Evolutionary conservation across 108 stramenopile species (phyloP).

Genomic region (Discostella pseudostelligera): DNA sequence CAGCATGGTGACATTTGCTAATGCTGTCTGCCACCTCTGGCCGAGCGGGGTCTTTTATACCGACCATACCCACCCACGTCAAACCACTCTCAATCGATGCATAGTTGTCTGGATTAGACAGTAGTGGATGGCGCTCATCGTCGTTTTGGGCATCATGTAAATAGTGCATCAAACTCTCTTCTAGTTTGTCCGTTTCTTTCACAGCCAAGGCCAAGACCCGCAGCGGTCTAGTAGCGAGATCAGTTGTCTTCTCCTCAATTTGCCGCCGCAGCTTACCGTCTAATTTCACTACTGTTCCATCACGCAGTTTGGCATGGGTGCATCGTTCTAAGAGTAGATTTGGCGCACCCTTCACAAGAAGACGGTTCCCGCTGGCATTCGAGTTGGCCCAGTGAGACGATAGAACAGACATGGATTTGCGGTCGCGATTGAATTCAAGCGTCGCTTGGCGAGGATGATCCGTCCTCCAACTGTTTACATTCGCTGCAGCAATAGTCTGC

Average conservation of each 20-base stretch:
- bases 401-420: slow-evolving; percentile 82
- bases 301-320: slow-evolving; percentile 77
- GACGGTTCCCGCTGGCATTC: slow-evolving; percentile 56
- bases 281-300: slow-evolving; percentile 79
- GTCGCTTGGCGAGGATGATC: slow-evolving; percentile 78
- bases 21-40: slow-evolving; percentile 97
- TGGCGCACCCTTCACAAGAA: slow-evolving; percentile 97
- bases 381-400: slow-evolving; percentile 37
- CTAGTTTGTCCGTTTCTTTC: slow-evolving; percentile 73
- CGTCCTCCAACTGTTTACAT: slow-evolving; percentile 68
- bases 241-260: slow-evolving; percentile 67
- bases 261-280: slow-evolving; percentile 59
- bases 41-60: slow-evolving; percentile 98
- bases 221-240: slow-evolving; percentile 89
- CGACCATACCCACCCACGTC: slow-evolving; percentile 92
- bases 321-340: slow-evolving; percentile 92
- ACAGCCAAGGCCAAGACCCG: slow-evolving; percentile 93
- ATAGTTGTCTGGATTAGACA: slow-evolving; percentile 77
- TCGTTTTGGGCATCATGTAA: slow-evolving; percentile 32
- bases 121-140: slow-evolving; percentile 45
- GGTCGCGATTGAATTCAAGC: slow-evolving; percentile 90
- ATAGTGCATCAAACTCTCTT: slow-evolving; percentile 45
- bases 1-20: slow-evolving; percentile 79
- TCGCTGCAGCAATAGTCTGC: slow-evolving; percentile 58
- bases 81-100: slow-evolving; percentile 89